Conservation (phyloP, 202 grass and related monocot genomes). For the Carex arenaria region DNA sequence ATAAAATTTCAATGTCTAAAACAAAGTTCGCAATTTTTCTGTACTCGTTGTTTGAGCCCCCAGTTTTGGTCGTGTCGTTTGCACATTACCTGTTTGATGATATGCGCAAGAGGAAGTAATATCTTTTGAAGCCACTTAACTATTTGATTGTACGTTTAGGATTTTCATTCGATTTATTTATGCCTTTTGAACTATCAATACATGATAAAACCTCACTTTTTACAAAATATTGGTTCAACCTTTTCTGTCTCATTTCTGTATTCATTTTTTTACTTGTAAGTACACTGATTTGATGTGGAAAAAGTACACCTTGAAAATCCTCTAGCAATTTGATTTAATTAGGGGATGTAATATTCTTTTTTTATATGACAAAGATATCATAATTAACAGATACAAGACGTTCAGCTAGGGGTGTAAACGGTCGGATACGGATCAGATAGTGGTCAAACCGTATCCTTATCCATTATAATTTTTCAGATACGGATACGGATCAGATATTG, state of each 20-base stretch:
- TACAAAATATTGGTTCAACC: not conserved
- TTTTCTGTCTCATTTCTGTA: not conserved
- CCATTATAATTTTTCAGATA: too few species aligned
- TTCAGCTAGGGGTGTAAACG: not conserved
- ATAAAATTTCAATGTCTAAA: not conserved
- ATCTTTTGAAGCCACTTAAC: not conserved
- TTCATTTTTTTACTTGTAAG: not conserved
- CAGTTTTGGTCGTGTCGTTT: not conserved
- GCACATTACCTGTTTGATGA: constrained; percentile 45
- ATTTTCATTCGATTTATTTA: not conserved
- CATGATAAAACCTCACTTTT: not conserved
- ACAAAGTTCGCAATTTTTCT: not conserved
- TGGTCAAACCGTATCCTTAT: too few species aligned
- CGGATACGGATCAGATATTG: too few species aligned
- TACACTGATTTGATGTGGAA: not conserved
- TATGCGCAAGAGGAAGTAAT: constrained; percentile 26
- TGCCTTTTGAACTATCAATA: not conserved
- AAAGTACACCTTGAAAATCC: not conserved
- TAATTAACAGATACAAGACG: not conserved
- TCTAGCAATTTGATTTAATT: not conserved
- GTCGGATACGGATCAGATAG: too few species aligned
- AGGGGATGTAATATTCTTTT: not conserved
- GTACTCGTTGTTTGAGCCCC: not conserved
- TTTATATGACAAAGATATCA: not conserved
- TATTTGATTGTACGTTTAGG: not conserved